A percentile compares a stretch with the other conserved stretches of the same genome.
These are phyloP conservation scores for Plasmodium berghei DNA, from an alignment of 169 alveolate genomes.

Conservation along the genomic window DNA sequence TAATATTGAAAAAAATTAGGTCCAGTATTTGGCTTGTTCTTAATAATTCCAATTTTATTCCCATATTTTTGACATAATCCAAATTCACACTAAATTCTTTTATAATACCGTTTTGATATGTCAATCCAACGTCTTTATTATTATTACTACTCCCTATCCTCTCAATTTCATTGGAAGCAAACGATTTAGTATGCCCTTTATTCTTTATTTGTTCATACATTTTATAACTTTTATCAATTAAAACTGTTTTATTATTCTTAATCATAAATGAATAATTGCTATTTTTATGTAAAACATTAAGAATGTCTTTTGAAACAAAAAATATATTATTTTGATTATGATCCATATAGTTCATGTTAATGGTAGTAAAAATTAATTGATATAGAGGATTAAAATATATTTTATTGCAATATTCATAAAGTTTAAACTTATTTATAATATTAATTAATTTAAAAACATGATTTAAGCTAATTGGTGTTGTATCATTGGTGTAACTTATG, in stretches of 20 bases:
- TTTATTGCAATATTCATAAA: conserved; percentile 57
- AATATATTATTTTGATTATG: not conserved
- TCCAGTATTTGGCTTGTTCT: conserved; percentile 62
- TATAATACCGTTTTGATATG: not conserved
- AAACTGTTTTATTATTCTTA: conserved; percentile 26
- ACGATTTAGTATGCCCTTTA: not conserved
- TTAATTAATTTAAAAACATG: conserved; percentile 49
- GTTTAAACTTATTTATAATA: conserved; percentile 59
- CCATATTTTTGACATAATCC: not conserved
- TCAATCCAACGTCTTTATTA: no score
- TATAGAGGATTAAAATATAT: conserved; percentile 44
- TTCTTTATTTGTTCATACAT: not conserved
- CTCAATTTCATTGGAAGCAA: not conserved
- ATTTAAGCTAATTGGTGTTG: conserved; percentile 4
- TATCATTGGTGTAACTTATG: not conserved
- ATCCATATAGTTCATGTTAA: conserved; percentile 3
- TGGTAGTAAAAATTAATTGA: conserved; percentile 16
- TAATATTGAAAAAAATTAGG: conserved; percentile 47
- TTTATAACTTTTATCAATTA: conserved; percentile 5
- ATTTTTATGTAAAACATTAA: not conserved
- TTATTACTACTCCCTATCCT: not conserved
- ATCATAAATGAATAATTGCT: conserved; percentile 41
- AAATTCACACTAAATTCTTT: not conserved
- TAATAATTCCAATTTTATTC: conserved; percentile 49
- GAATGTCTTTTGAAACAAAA: not conserved